These are phyloP conservation scores for Puccinellia tenuiflora DNA, from an alignment of 176 grass and related monocot genomes.

Conservation along the genomic window DNA sequence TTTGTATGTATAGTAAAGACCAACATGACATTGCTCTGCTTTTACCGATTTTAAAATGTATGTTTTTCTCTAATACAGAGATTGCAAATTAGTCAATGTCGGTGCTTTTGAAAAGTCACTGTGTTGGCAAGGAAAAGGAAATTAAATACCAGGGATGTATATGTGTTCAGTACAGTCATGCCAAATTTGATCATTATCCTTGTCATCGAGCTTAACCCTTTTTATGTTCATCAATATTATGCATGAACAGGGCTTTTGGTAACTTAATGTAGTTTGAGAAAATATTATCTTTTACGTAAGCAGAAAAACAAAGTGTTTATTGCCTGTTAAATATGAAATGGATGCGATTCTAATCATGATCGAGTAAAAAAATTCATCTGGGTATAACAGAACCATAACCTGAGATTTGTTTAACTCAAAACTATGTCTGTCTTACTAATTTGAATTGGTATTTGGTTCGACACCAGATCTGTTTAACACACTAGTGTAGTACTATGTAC, in stretches of 20 bases:
- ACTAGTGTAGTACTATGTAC: neutral
- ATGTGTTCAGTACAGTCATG: neutral
- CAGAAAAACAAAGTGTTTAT: neutral
- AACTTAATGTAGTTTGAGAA: neutral
- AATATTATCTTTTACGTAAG: neutral
- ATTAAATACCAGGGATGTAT: neutral
- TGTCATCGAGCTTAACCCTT: neutral
- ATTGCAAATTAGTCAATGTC: neutral
- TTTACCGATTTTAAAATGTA: neutral
- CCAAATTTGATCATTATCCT: neutral
- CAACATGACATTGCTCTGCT: neutral
- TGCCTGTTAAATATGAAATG: neutral
- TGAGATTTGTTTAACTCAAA: neutral
- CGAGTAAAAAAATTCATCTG: conserved; percentile 19
- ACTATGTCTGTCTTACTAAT: neutral
- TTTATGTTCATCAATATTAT: conserved; percentile 8
- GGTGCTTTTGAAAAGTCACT: neutral
- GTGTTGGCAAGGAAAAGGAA: neutral
- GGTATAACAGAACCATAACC: neutral
- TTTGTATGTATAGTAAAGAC: neutral
- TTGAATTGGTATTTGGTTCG: neutral
- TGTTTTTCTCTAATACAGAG: neutral
- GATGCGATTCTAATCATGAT: neutral
- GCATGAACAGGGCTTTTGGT: neutral
- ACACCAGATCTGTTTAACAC: neutral